These are phyloP conservation scores for Isoetes engelmannii DNA, from an alignment of 83 land plant species.

Conservation along the genomic window DNA sequence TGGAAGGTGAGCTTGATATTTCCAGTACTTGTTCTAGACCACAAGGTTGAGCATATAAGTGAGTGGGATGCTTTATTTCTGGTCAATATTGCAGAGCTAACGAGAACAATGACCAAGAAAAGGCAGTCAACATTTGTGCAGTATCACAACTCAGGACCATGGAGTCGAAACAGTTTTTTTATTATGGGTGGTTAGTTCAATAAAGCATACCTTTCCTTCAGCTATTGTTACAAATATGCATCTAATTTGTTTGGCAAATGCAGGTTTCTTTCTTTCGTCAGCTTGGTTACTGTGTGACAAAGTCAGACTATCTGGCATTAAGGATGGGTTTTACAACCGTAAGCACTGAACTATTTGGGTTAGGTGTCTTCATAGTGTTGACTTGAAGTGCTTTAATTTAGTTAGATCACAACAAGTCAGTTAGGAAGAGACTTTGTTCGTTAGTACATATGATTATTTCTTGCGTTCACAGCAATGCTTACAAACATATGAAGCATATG, in stretches of 20 bases:
- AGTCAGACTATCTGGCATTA: conserved; percentile 44
- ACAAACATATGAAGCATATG: too few species aligned
- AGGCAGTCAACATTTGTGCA: conserved; percentile 63
- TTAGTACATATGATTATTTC: too few species aligned
- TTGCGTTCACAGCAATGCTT: too few species aligned
- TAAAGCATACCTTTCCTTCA: too few species aligned
- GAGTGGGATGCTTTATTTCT: conserved; percentile 10
- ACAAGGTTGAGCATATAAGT: neutral
- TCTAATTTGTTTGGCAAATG: neutral
- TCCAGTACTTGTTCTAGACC: conserved; percentile 6
- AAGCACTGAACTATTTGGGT: too few species aligned
- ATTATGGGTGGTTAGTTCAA: conserved; percentile 48
- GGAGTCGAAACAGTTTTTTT: conserved; percentile 59
- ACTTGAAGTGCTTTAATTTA: too few species aligned
- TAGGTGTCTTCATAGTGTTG: too few species aligned
- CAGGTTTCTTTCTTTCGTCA: conserved; percentile 51
- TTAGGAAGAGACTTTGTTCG: too few species aligned
- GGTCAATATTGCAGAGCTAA: conserved; percentile 8
- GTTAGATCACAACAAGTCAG: too few species aligned
- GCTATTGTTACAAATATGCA: neutral
- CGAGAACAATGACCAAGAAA: conserved; percentile 34
- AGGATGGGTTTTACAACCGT: conserved; percentile 46
- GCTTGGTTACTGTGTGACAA: conserved; percentile 37
- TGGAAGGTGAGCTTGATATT: neutral
- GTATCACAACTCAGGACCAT: conserved; percentile 68